Evolutionary conservation across 768 basidiomycete species (phyloP).

Genomic region (Rhodotorula taiwanensis): DNA sequence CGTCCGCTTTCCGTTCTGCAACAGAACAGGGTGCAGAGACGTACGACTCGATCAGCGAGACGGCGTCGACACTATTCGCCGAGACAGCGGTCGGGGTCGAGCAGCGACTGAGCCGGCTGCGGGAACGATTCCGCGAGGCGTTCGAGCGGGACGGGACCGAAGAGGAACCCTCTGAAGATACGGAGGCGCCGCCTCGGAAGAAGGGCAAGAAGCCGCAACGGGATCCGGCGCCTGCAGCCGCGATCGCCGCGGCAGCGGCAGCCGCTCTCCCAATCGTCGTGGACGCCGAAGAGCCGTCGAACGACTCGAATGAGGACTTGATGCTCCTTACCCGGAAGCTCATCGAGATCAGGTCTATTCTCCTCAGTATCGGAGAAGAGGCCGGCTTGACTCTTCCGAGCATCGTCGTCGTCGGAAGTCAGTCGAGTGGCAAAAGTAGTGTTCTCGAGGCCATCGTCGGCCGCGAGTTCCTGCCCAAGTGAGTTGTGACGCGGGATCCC

Average conservation of each 20-base stretch:
- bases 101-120: background rate
- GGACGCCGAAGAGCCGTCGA: constrained; percentile 33
- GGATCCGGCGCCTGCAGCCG: background rate
- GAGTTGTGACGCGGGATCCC: no score
- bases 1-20: constrained; percentile 57
- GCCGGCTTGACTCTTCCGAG: constrained; percentile 90
- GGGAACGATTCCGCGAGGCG: constrained; percentile 22
- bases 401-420: constrained; percentile 96
- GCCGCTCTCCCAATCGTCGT: constrained; percentile 14
- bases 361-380: constrained; percentile 93
- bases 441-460: constrained; percentile 96
- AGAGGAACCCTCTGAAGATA: constrained; percentile 42
- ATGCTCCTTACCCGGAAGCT: constrained; percentile 90
- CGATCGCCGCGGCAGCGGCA: constrained; percentile 9
- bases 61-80: constrained; percentile 36
- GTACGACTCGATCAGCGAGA: constrained; percentile 36
- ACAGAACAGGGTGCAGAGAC: constrained; percentile 54
- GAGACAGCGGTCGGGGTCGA: constrained; percentile 7
- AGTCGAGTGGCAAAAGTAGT: constrained; percentile 96
- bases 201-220: constrained; percentile 5
- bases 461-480: constrained; percentile 97
- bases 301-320: constrained; percentile 64
- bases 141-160: constrained; percentile 32
- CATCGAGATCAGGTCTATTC: constrained; percentile 88
- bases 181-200: constrained; percentile 36